Percentiles rank a stretch among this genome's conserved stretches.
Conservation (phyloP, 495 filamentous ascomycete species). For the Cercophora samala region DNA sequence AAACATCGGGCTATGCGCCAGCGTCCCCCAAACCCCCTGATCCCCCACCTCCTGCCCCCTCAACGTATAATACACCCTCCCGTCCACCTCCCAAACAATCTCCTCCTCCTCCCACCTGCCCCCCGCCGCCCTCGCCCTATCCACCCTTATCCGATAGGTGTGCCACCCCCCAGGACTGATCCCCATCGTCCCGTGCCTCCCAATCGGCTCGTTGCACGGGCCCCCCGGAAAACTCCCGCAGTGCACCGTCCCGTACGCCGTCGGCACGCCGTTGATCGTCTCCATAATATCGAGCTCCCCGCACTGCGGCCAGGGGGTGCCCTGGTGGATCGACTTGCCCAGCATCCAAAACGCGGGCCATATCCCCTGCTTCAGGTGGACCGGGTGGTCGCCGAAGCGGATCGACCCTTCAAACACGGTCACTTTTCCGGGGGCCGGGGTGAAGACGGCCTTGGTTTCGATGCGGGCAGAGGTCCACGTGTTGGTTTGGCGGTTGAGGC, state of each 20-base stretch:
- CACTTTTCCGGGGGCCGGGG: constrained; percentile 39
- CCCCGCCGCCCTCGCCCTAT: constrained; percentile 31
- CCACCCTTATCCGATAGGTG: constrained; percentile 45
- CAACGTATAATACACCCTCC: constrained; percentile 37
- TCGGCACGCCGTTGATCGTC: constrained; percentile 46
- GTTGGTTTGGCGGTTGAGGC: constrained; percentile 31
- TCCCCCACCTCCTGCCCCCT: constrained; percentile 42
- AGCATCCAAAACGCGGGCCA: constrained; percentile 57
- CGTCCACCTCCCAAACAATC: constrained; percentile 47
- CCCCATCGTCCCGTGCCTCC: constrained; percentile 27
- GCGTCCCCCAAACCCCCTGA: constrained; percentile 41
- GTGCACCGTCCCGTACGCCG: constrained; percentile 48
- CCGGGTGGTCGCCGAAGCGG: constrained; percentile 39
- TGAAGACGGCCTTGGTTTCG: constrained; percentile 42
- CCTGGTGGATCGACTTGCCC: constrained; percentile 47
- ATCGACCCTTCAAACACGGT: constrained; percentile 41
- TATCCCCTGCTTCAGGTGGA: constrained; percentile 42
- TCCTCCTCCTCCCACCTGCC: constrained; percentile 42
- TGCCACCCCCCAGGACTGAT: constrained; percentile 44
- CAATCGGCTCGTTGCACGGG: constrained; percentile 47
- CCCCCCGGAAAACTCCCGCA: constrained; percentile 43
- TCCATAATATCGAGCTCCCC: constrained; percentile 56
- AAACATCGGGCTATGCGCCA: constrained; percentile 48
- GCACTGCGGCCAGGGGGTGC: constrained; percentile 47
- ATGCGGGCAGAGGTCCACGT: constrained; percentile 52